These are phyloP conservation scores for Eimeria praecox DNA, from an alignment of 169 alveolate genomes.

Conservation along the genomic window DNA sequence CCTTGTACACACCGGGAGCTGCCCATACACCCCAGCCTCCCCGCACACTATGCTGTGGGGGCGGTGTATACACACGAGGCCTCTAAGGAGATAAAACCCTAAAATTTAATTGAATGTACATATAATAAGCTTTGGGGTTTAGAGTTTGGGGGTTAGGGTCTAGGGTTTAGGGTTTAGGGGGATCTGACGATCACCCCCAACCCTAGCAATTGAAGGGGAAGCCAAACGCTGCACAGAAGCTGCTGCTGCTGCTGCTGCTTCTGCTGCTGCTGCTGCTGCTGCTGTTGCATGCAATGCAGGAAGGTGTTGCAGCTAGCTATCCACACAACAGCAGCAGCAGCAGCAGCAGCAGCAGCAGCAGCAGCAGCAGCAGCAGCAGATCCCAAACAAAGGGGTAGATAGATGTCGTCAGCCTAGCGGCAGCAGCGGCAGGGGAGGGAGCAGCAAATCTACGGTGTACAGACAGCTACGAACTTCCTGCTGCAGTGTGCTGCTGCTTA, in stretches of 20 bases:
- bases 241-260: background rate
- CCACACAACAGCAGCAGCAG: background rate
- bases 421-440: constrained; percentile 36
- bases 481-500: constrained; percentile 35
- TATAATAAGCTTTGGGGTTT: background rate
- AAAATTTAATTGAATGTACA: background rate
- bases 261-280: background rate
- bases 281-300: background rate
- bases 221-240: background rate
- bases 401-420: background rate
- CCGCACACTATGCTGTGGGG: background rate
- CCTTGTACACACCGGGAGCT: no score
- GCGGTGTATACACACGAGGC: no score
- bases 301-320: background rate
- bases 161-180: no score
- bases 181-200: no score
- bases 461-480: constrained; percentile 51
- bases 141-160: no score
- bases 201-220: no score
- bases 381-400: background rate
- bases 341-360: constrained; percentile 16
- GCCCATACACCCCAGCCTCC: background rate
- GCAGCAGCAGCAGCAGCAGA: background rate
- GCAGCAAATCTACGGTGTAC: constrained; percentile 38
- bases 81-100: no score